Percentiles rank a stretch among this genome's conserved stretches.
phyloP scores from a whole-genome alignment of 176 grass and related monocot genomes.

The Typha latifolia region DNA sequence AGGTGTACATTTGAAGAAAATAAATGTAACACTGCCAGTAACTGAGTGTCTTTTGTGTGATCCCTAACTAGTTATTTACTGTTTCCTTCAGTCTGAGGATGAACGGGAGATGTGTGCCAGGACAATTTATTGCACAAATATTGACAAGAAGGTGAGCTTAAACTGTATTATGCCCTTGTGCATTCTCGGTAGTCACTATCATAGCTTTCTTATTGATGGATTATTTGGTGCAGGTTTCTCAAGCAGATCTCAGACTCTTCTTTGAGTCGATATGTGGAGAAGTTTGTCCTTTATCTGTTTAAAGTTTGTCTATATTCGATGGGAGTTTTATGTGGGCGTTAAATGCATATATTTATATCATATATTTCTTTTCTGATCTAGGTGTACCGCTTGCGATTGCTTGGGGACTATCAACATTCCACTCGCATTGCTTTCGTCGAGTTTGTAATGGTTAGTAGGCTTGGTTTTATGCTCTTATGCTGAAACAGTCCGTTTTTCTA shows the following conservation, averaged over 20 bases:
- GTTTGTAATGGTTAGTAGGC: conserved; percentile 7
- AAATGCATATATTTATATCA: no score
- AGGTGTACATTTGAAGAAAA: no score
- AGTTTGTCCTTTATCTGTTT: conserved; percentile 17
- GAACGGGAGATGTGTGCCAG: conserved; percentile 35
- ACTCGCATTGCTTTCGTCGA: conserved; percentile 44
- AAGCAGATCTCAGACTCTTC: conserved; percentile 19
- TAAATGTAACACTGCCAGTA: no score
- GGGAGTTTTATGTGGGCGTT: not conserved
- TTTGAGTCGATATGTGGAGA: conserved; percentile 28
- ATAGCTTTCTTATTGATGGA: not conserved
- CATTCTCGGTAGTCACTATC: not conserved
- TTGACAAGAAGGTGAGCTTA: conserved; percentile 28
- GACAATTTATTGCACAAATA: conserved; percentile 44
- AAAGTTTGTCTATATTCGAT: not conserved
- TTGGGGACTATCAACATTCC: conserved; percentile 16
- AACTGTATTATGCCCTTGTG: not conserved
- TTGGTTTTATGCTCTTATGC: not conserved
- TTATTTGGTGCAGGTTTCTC: conserved; percentile 19
- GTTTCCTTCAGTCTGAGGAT: conserved; percentile 27
- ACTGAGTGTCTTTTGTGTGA: no score
- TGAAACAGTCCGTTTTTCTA: not conserved
- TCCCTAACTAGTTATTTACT: not conserved
- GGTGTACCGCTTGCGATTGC: conserved; percentile 29
- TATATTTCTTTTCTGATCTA: not conserved